phyloP scores from a whole-genome alignment of 768 basidiomycete genomes.

The Phylloporus sp. region DNA sequence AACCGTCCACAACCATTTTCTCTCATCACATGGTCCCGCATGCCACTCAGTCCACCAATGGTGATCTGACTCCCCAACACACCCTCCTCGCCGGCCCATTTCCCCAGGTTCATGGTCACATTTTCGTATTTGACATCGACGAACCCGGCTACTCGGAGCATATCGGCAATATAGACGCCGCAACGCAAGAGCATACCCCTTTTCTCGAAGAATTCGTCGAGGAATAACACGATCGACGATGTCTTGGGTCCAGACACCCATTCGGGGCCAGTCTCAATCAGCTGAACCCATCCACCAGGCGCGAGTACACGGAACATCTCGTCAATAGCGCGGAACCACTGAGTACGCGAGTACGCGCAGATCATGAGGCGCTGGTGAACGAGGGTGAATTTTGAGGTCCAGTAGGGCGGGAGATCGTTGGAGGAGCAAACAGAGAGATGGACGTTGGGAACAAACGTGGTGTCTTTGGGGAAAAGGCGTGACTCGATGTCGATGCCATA shows the following conservation, averaged over 20 bases:
- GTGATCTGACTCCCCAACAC: slow-evolving; percentile 7
- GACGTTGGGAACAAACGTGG: slow-evolving; percentile 6
- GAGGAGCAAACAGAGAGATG: slow-evolving; percentile 23
- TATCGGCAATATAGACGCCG: slow-evolving; percentile 1
- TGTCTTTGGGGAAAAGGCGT: slow-evolving; percentile 14
- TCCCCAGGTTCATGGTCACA: slow-evolving; percentile 11
- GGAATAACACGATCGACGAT: background rate
- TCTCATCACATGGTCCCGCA: slow-evolving; percentile 17
- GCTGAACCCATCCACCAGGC: slow-evolving; percentile 33
- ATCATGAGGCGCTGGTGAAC: slow-evolving; percentile 33
- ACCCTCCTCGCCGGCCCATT: slow-evolving; percentile 18
- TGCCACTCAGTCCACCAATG: slow-evolving; percentile 12
- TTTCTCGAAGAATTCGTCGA: slow-evolving; percentile 1
- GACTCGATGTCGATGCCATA: slow-evolving; percentile 27
- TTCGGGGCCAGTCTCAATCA: slow-evolving; percentile 20
- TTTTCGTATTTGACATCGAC: slow-evolving; percentile 13
- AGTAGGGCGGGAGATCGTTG: slow-evolving; percentile 27
- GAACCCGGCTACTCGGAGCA: slow-evolving; percentile 6
- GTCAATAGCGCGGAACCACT: slow-evolving; percentile 25
- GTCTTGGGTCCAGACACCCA: slow-evolving; percentile 8
- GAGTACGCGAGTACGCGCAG: slow-evolving; percentile 22
- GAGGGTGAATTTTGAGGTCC: slow-evolving; percentile 30
- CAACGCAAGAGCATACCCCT: background rate
- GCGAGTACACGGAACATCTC: slow-evolving; percentile 31
- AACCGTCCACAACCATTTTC: slow-evolving; percentile 17